A percentile compares a stretch with the other conserved stretches of the same genome.
Evolutionary conservation across 345 rosid genomes (phyloP).

Genomic region (Lagerstroemia speciosa): DNA sequence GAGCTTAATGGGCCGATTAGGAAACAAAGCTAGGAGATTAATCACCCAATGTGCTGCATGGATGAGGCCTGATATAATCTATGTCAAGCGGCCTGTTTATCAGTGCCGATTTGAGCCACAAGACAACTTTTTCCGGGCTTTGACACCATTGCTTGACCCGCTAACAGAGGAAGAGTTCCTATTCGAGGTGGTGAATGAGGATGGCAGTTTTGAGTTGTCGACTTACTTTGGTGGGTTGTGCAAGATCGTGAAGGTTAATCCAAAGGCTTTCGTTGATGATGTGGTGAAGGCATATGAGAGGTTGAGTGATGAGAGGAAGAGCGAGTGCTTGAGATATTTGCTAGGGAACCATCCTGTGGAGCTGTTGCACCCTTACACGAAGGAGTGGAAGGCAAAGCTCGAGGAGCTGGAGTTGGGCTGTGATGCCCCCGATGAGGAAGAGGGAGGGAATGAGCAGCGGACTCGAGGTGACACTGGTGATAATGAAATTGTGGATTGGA

Average conservation of each 20-base stretch:
- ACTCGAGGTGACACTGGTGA: slow-evolving; percentile 43
- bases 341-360: slow-evolving; percentile 56
- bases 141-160: slow-evolving; percentile 59
- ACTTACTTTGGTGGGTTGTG: slow-evolving; percentile 81
- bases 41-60: slow-evolving; percentile 79
- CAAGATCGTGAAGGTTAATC: slow-evolving; percentile 72
- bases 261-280: slow-evolving; percentile 86
- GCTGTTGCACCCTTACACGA: slow-evolving; percentile 83
- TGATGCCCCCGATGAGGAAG: slow-evolving; percentile 91
- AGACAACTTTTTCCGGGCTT: slow-evolving; percentile 51
- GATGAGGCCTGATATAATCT: slow-evolving; percentile 88
- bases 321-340: slow-evolving; percentile 65
- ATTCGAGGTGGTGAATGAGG: slow-evolving; percentile 56
- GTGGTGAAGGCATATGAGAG: slow-evolving; percentile 80
- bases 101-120: slow-evolving; percentile 92
- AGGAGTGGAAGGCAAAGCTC: slow-evolving; percentile 88
- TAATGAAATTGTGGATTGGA: slow-evolving; percentile 19
- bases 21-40: slow-evolving; percentile 57
- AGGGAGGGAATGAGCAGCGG: slow-evolving; percentile 54
- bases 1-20: slow-evolving; percentile 89
- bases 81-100: slow-evolving; percentile 84
- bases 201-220: slow-evolving; percentile 51
- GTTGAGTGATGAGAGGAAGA: slow-evolving; percentile 67
- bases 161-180: slow-evolving; percentile 46
- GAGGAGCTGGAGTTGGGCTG: slow-evolving; percentile 96